Base-by-base conservation (phyloP, 139 green algal genomes). In the Chlorella sp. region DNA sequence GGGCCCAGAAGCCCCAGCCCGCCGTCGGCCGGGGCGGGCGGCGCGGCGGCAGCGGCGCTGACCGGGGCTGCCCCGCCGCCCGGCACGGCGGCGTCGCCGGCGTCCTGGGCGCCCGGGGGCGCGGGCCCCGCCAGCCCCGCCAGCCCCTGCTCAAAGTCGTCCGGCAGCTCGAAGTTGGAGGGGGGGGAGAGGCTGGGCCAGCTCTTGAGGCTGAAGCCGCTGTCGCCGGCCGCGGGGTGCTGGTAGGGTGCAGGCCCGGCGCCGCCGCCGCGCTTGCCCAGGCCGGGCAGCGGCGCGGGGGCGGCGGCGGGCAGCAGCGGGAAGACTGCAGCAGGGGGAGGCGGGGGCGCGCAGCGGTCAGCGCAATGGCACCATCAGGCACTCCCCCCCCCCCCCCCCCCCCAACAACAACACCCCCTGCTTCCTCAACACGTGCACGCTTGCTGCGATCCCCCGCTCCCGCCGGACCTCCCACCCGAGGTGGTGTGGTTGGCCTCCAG, bases 141-240 rank as follows among this genome's bases (percentile, higher is more conserved):
- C 46, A 71, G 46, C 14, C 73, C 73, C 0, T 25, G 71, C 14
- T 72, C 58, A 31, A 79, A 79, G 51, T 51, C 58, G 40, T 71
- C 73, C 5, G 73, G 73, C n/a, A 79, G 73, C n/a, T 79, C 48
- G 58, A 79, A 79, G 73, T 79, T 73, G 46, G 73, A 50, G 15
- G 73, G 73, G 38, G 73, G 73, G 3, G 73, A 79, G 27, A 79
- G 36, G 36, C 36, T 66, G 48, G 73, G 63, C 73, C 73, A 79
- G 69, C 69, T 75, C 69, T 75, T 75, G 33, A 75, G 51, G 53
- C 69, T 75, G 69, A 75, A 75, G 53, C 66, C 69, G 27, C 42
- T n/a, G n/a, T n/a, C n/a, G n/a, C n/a, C n/a, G n/a, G n/a, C n/a
- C n/a, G n/a, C n/a, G n/a, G n/a, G n/a, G n/a, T n/a, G n/a, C n/a